A percentile compares a stretch with the other conserved stretches of the same genome.
phyloP scores from a whole-genome alignment of 2,329 filamentous ascomycete species.

The Xylariaceae sp. region DNA sequence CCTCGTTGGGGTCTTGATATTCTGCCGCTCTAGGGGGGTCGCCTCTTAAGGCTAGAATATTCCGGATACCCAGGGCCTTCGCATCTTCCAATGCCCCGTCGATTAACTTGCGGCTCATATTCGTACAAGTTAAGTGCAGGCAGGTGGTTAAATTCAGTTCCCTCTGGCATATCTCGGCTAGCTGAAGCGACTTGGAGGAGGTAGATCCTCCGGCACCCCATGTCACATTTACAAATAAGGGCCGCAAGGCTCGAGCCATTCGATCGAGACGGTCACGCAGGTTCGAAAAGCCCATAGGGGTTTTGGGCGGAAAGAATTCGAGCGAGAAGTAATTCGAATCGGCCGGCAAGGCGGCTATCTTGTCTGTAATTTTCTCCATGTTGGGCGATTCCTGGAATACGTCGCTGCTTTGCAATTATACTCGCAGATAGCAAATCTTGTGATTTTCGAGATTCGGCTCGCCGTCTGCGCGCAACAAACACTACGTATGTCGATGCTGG shows the following conservation, averaged over 20 bases:
- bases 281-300: conserved; percentile 91
- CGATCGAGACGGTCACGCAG: conserved; percentile 89
- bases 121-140: conserved; percentile 94
- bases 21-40: conserved; percentile 90
- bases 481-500: too few relatives aligned
- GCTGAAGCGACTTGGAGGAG: conserved; percentile 84
- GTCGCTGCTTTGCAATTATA: not conserved
- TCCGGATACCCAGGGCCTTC: conserved; percentile 86
- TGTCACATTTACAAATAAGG: conserved; percentile 94
- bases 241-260: conserved; percentile 89
- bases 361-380: conserved; percentile 92
- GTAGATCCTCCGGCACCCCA: conserved; percentile 97
- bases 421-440: not conserved
- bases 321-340: conserved; percentile 89
- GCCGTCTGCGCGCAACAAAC: too few relatives aligned
- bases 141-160: conserved; percentile 93
- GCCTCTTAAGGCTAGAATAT: conserved; percentile 88
- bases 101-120: conserved; percentile 86
- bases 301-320: conserved; percentile 99
- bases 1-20: conserved; percentile 69
- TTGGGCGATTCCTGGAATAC: conserved; percentile 7
- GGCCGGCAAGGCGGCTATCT: conserved; percentile 85
- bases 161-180: conserved; percentile 93
- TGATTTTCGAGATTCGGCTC: not conserved
- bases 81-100: conserved; percentile 90